phyloP scores from a whole-genome alignment of 306 rosid genomes.

The Crataegus laevigata region DNA sequence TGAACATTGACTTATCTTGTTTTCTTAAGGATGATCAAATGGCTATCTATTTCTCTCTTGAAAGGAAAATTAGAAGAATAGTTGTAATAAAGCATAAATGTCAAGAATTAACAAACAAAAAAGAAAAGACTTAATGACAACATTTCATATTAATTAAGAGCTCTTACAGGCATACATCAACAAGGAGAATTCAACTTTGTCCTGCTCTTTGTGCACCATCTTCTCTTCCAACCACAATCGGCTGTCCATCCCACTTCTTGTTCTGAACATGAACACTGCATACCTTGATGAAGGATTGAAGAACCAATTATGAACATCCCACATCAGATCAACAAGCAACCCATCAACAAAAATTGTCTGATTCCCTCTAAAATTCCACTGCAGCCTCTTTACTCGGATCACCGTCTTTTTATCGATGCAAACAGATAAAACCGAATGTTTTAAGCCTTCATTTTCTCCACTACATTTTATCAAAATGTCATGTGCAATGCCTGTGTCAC shows the following conservation, averaged over 20 bases:
- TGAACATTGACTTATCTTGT: slow-evolving; percentile 9
- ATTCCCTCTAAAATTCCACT: slow-evolving; percentile 93
- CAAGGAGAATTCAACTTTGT: slow-evolving; percentile 59
- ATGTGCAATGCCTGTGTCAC: slow-evolving; percentile 51
- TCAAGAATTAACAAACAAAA: slow-evolving; percentile 1
- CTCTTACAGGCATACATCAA: slow-evolving; percentile 89
- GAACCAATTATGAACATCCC: slow-evolving; percentile 97
- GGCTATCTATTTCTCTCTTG: slow-evolving; percentile 25
- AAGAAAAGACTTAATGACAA: not conserved
- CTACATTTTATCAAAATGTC: slow-evolving; percentile 64
- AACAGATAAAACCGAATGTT: slow-evolving; percentile 44
- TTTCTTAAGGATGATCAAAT: slow-evolving; percentile 9
- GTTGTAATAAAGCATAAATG: not conserved
- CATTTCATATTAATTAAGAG: slow-evolving; percentile 14
- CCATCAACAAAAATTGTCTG: slow-evolving; percentile 85
- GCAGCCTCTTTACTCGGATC: slow-evolving; percentile 75
- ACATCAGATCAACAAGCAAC: slow-evolving; percentile 78
- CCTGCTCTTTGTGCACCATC: slow-evolving; percentile 39
- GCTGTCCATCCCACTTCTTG: slow-evolving; percentile 73
- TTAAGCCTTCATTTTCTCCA: slow-evolving; percentile 46
- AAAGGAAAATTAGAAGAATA: not conserved
- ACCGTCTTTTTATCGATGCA: slow-evolving; percentile 68
- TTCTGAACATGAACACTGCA: slow-evolving; percentile 86
- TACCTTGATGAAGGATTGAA: slow-evolving; percentile 46
- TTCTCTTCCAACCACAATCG: slow-evolving; percentile 87